Conservation (phyloP, 140 eudicot genomes). For the Senecio squalidus region DNA sequence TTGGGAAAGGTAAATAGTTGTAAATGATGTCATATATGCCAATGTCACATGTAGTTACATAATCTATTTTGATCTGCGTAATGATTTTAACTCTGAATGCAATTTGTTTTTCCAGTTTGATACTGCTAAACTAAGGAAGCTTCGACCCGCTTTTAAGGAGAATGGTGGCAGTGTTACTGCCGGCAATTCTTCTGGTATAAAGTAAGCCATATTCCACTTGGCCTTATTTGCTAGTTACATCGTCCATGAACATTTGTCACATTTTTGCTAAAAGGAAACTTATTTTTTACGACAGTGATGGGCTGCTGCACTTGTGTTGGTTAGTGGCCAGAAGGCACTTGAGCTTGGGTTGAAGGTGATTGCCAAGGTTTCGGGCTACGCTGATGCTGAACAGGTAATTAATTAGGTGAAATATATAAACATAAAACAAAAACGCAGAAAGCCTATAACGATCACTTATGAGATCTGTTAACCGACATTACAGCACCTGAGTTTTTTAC, state of each 20-base stretch:
- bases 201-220: slow-evolving; percentile 30
- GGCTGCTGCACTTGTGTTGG: slow-evolving; percentile 94
- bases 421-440: background rate
- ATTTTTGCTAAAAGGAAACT: slow-evolving; percentile 11
- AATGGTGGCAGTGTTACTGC: slow-evolving; percentile 95
- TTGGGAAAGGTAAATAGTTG: slow-evolving; percentile 55
- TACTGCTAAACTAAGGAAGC: slow-evolving; percentile 82
- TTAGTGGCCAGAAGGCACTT: slow-evolving; percentile 77
- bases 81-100: no score
- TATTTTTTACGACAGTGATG: slow-evolving; percentile 59
- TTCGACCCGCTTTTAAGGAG: slow-evolving; percentile 93
- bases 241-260: background rate
- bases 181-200: slow-evolving; percentile 92
- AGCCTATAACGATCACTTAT: background rate
- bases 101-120: slow-evolving; percentile 50
- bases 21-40: background rate
- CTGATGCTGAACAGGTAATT: slow-evolving; percentile 96
- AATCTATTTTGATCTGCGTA: background rate
- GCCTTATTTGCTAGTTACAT: no score
- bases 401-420: slow-evolving; percentile 10
- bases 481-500: slow-evolving; percentile 93
- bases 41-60: background rate
- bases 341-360: slow-evolving; percentile 76
- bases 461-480: background rate
- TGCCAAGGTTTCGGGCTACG: slow-evolving; percentile 74